Base-by-base conservation (phyloP, 2,329 filamentous ascomycete species). In the Akanthomyces dipterigenus region DNA sequence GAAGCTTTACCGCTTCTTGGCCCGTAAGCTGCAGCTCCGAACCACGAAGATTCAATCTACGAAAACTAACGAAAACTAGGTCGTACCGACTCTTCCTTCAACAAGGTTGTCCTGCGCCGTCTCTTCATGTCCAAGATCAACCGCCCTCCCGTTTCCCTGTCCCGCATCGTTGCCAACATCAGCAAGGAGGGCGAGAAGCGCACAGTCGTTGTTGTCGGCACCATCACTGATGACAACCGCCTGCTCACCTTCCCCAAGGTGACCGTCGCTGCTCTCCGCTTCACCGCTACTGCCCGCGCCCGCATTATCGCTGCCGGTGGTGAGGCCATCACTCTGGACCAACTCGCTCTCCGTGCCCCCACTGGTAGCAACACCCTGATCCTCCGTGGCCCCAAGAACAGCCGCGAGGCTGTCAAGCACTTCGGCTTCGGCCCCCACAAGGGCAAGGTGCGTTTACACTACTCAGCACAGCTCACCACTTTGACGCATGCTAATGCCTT, bases 61-160 rank as follows among this genome's bases (percentile, higher is more conserved):
- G 20, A 57, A 60, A 34, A 49, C 24, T 48, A 36, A 53, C 55
- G 50, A 43, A 16, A 26, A 31, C 24, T 50, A 96, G 91, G 92
- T 82, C 93, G 95, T 77, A 99, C 95, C 77, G 95, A 98, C 79
- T 86, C 91, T 69, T 86, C 86, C 82, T 99, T 99, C 90, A 99
- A 99, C 90, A 96, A 96, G 86, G 90, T 95, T 74, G 87, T 99
- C 76, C 90, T 99, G 74, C 92, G 93, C 78, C 91, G 95, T 75
- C 89, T 99, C 65, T 96, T 96, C 77, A 96, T 95, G 91, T 96
- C 92, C 79, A 91, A 93, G 81, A 96, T 96, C 82, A 98, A 98
- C 90, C 90, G 93, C 72, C 91, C 91, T 65, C 92, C 95, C 67
- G 88, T 99, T 74, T 97, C 93, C 65, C 85, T 99, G 74, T 97